Evolutionary conservation across 1,284 basidiomycete genomes (phyloP), one percentile per base, ranked within the genome.

Genomic region (Ceratobasidium sp.): DNA sequence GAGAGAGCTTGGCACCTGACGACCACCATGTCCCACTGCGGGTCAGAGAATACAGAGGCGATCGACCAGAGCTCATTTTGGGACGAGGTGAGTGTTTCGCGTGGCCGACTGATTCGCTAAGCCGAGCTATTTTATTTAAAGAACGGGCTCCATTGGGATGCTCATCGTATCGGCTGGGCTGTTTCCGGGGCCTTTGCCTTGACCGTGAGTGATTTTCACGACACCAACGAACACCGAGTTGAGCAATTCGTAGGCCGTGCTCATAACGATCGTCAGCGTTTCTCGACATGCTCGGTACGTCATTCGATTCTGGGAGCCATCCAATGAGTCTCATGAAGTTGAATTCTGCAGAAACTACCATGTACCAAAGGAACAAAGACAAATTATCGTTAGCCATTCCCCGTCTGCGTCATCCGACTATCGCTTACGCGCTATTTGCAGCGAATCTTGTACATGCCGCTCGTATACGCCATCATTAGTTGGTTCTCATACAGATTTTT

Each of bases 401-500:
- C 39, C 36, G 21, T 61, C 30, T 30, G 5, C 28, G 23, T 53
- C 23, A n/a, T 32, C n/a, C 26, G 12, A n/a, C 32, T 58, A 26
- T 45, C 23, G 39, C 50, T 39, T 39, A 39, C 8, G 14, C 36
- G 36, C 50, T 2, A 55, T 61, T 23, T 48, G 23, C 78, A 91
- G 89, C 87, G 92, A 73, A 87, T 93, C 72, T 79, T 93, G 75
- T 93, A 92, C 77, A 91, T 93, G 91, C 91, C 72, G 9, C 34
- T 76, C 48, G 69, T 93, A 59, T 94, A 92, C 80, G 89, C 90
- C n/a, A 82, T 96, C 77, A 88, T 96, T 72, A 93, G 92, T 0
- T 96, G 95, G 85, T 88, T 94, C 77, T 93, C 92, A 26, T 96
- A 93, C 77, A 87, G 94, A 3, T 96, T 83, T 82, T 95, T 93